These are phyloP conservation scores for Hirschfeldia incana DNA, from an alignment of 345 rosid species.

Conservation along the genomic window DNA sequence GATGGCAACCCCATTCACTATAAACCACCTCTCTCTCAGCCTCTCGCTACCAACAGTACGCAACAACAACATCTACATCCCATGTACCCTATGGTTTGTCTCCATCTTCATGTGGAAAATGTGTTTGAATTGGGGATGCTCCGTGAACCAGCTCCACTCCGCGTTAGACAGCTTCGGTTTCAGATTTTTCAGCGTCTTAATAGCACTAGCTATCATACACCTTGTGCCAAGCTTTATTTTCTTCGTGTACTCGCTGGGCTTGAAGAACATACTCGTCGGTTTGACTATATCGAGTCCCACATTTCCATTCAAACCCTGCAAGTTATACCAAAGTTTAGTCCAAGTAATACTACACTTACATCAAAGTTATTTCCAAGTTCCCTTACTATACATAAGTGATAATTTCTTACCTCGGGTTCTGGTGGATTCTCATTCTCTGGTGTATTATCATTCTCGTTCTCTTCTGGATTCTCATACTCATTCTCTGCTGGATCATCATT, in stretches of 20 bases:
- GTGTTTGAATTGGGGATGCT: background rate
- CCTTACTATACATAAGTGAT: too few species aligned
- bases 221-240: background rate
- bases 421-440: background rate
- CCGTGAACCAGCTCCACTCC: background rate
- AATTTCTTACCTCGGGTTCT: background rate
- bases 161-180: too few species aligned
- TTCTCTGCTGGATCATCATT: too few species aligned
- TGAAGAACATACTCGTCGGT: background rate
- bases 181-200: background rate
- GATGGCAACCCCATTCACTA: background rate
- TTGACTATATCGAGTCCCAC: background rate
- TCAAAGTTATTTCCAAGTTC: too few species aligned
- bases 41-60: background rate
- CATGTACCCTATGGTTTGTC: background rate
- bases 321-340: background rate
- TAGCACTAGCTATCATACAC: background rate
- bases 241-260: background rate
- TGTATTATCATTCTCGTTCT: too few species aligned
- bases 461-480: too few species aligned
- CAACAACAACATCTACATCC: background rate
- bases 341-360: background rate
- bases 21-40: background rate
- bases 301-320: background rate
- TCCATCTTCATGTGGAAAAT: background rate